A percentile compares a stretch with the other conserved stretches of the same genome.
These are phyloP conservation scores for Hypoxylon sp. DNA, from an alignment of 2,329 filamentous ascomycete genomes.

Conservation along the genomic window DNA sequence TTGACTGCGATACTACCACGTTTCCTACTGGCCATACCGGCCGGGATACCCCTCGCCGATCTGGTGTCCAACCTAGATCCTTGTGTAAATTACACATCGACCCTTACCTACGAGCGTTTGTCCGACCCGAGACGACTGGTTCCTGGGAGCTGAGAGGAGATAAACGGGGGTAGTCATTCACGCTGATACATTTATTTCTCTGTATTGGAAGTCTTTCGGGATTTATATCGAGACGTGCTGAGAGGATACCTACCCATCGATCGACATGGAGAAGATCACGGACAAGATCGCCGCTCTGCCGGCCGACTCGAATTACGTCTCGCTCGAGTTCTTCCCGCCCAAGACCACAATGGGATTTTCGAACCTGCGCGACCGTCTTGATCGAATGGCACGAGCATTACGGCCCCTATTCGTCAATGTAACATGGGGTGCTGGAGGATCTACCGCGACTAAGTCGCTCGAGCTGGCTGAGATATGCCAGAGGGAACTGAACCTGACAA, in stretches of 20 bases:
- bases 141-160: not conserved
- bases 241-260: not conserved
- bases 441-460: slow-evolving; percentile 89
- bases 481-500: slow-evolving; percentile 90
- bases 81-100: slow-evolving; percentile 1
- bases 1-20: slow-evolving; percentile 2
- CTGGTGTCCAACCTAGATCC: slow-evolving; percentile 6
- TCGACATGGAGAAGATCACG: slow-evolving; percentile 85
- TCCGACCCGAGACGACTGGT: slow-evolving; percentile 2
- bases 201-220: not conserved
- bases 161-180: not conserved
- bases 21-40: slow-evolving; percentile 5
- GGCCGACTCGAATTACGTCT: slow-evolving; percentile 87
- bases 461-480: slow-evolving; percentile 97
- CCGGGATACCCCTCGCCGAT: slow-evolving; percentile 15
- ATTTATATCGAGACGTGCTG: not conserved
- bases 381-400: slow-evolving; percentile 93
- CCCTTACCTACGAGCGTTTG: slow-evolving; percentile 14
- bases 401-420: slow-evolving; percentile 96
- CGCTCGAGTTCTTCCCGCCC: slow-evolving; percentile 98
- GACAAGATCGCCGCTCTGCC: slow-evolving; percentile 95
- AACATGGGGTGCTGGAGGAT: slow-evolving; percentile 97
- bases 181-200: not conserved
- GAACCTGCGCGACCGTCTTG: slow-evolving; percentile 91
- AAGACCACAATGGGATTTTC: slow-evolving; percentile 97